phyloP scores from a whole-genome alignment of 2,329 filamentous ascomycete genomes.

The Colletotrichum destructivum region DNA sequence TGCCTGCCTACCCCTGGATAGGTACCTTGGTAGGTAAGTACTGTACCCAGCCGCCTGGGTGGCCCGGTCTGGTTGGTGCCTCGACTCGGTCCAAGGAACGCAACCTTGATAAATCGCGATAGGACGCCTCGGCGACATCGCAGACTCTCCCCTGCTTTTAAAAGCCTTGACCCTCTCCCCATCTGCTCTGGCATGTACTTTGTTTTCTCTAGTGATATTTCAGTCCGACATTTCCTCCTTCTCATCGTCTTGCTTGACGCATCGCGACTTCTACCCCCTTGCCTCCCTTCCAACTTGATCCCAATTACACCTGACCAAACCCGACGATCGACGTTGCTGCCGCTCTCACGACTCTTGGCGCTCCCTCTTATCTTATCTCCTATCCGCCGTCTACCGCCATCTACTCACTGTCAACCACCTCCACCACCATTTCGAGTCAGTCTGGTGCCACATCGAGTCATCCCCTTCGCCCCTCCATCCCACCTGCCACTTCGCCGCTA shows the following conservation, averaged over 20 bases:
- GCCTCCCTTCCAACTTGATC: neutral
- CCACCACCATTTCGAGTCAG: conserved; percentile 34
- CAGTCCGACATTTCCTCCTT: neutral
- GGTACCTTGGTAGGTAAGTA: neutral
- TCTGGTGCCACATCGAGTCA: conserved; percentile 33
- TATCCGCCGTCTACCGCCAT: conserved; percentile 5
- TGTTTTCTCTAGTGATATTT: neutral
- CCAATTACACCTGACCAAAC: neutral
- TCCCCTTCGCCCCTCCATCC: conserved; percentile 33
- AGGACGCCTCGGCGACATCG: conserved; percentile 14
- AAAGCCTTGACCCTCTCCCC: conserved; percentile 3
- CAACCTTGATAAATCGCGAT: conserved; percentile 40
- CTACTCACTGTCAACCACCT: neutral
- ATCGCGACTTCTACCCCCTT: neutral
- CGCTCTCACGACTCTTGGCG: neutral
- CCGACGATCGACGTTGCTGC: neutral
- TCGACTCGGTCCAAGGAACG: conserved; percentile 26
- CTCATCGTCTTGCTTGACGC: neutral
- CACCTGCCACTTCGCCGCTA: conserved; percentile 10
- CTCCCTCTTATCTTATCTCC: conserved; percentile 34
- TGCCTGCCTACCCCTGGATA: conserved; percentile 4
- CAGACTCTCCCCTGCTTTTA: conserved; percentile 8
- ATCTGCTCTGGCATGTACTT: neutral
- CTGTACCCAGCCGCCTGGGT: conserved; percentile 9
- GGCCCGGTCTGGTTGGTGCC: conserved; percentile 19